A percentile compares a stretch with the other conserved stretches of the same genome.
Conservation (phyloP, 2,329 filamentous ascomycete species). For the Colletotrichum agaves region DNA sequence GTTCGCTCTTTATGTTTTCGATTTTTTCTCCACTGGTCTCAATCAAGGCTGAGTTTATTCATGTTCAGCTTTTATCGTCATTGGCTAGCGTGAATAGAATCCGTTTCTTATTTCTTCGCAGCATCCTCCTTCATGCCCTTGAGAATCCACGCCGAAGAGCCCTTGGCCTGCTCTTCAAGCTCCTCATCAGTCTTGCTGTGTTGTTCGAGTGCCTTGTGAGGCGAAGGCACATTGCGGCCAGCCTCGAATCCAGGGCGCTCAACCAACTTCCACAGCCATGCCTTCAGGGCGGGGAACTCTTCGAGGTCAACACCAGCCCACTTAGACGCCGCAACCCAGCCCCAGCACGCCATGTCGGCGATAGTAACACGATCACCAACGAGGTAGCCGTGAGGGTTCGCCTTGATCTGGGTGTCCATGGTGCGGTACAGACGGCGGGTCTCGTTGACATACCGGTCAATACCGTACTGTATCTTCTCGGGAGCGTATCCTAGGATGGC, state of each 20-base stretch:
- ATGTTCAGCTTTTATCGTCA: no score
- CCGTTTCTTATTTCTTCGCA: constrained; percentile 53
- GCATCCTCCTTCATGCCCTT: constrained; percentile 74
- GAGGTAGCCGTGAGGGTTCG: constrained; percentile 65
- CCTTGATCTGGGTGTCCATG: constrained; percentile 76
- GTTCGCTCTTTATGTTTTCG: neutral
- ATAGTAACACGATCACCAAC: constrained; percentile 77
- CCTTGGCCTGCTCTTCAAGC: constrained; percentile 66
- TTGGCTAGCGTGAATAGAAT: neutral
- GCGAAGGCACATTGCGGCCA: constrained; percentile 77
- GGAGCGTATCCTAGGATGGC: constrained; percentile 73
- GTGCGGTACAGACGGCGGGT: constrained; percentile 84
- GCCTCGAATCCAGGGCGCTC: constrained; percentile 78
- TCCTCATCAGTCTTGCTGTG: constrained; percentile 59
- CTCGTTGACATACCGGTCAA: constrained; percentile 86
- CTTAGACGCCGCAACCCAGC: constrained; percentile 72
- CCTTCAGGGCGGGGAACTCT: constrained; percentile 79
- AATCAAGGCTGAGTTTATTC: neutral
- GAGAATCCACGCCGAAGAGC: constrained; percentile 70
- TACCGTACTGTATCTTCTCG: constrained; percentile 83
- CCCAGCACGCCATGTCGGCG: constrained; percentile 84
- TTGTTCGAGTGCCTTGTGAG: constrained; percentile 68
- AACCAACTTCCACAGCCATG: constrained; percentile 79
- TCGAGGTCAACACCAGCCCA: constrained; percentile 67
- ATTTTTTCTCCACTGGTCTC: neutral